These are phyloP conservation scores for Melaleuca quinquenervia DNA, from an alignment of 345 rosid genomes.

Conservation along the genomic window DNA sequence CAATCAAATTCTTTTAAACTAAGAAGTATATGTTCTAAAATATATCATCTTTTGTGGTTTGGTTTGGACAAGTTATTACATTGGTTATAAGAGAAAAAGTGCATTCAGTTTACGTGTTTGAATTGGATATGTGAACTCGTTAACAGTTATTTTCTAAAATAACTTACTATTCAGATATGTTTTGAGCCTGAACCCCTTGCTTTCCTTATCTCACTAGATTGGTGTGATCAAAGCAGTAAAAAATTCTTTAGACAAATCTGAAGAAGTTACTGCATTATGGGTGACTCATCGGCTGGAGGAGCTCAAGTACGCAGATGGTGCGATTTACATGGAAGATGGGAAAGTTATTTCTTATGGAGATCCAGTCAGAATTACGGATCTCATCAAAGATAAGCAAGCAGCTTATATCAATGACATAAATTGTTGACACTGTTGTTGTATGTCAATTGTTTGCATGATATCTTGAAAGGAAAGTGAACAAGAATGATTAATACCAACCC, in stretches of 20 bases:
- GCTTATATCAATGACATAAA: slow-evolving; percentile 37
- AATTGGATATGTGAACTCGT: neutral
- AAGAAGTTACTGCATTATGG: slow-evolving; percentile 80
- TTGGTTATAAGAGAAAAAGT: neutral
- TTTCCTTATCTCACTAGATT: slow-evolving; percentile 21
- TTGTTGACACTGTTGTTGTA: slow-evolving; percentile 9
- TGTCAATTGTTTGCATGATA: neutral
- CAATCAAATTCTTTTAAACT: neutral
- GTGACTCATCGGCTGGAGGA: slow-evolving; percentile 94
- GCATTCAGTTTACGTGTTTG: neutral
- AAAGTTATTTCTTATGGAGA: slow-evolving; percentile 56
- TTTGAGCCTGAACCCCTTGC: neutral
- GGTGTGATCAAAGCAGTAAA: slow-evolving; percentile 87
- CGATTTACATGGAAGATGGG: slow-evolving; percentile 81
- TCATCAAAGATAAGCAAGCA: slow-evolving; percentile 51
- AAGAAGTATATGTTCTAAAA: neutral
- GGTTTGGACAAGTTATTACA: neutral
- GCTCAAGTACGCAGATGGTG: slow-evolving; percentile 81
- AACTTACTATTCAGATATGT: neutral
- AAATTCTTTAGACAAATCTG: slow-evolving; percentile 36
- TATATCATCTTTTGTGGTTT: neutral
- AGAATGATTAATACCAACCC: neutral
- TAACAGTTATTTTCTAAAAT: neutral
- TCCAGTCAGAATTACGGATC: slow-evolving; percentile 40
- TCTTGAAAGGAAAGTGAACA: neutral